Evolutionary conservation across 2,329 filamentous ascomycete genomes (phyloP).

Genomic region (Botrytis pseudocinerea): DNA sequence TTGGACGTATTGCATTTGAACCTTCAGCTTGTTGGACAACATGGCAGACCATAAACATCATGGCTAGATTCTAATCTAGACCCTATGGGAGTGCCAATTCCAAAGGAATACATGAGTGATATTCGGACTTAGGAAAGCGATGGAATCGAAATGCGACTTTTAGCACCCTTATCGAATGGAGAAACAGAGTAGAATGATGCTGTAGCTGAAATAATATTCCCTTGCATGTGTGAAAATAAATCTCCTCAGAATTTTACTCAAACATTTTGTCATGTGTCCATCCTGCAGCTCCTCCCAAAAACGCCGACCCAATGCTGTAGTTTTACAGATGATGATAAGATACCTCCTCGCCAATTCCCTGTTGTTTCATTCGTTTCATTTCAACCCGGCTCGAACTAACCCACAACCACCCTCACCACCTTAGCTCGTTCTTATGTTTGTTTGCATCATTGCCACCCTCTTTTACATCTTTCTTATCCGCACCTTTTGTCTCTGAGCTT

Average conservation of each 20-base stretch:
- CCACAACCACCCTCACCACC: conserved; percentile 29
- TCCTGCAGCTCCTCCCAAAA: not conserved
- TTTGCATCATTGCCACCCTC: conserved; percentile 30
- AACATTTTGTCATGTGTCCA: not conserved
- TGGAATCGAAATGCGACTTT: not conserved
- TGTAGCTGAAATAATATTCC: not conserved
- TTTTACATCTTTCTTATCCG: conserved; percentile 27
- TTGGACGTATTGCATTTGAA: no score
- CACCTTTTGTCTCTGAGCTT: conserved; percentile 26
- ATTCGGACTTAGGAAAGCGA: no score
- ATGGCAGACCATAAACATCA: not conserved
- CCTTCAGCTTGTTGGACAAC: not conserved
- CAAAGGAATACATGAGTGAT: not conserved
- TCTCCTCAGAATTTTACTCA: not conserved
- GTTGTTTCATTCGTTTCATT: not conserved
- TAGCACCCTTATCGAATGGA: not conserved
- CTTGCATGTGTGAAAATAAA: not conserved
- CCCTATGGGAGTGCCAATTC: no score
- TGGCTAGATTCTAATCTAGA: not conserved
- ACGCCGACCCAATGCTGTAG: conserved; percentile 10
- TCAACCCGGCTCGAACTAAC: not conserved
- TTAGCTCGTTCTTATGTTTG: conserved; percentile 35
- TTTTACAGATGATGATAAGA: conserved; percentile 7
- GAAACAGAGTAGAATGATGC: not conserved
- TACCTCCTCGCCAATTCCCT: no score